Evolutionary conservation across 352 stramenopile genomes (phyloP).

Genomic region (Phytophthora hybrid): DNA sequence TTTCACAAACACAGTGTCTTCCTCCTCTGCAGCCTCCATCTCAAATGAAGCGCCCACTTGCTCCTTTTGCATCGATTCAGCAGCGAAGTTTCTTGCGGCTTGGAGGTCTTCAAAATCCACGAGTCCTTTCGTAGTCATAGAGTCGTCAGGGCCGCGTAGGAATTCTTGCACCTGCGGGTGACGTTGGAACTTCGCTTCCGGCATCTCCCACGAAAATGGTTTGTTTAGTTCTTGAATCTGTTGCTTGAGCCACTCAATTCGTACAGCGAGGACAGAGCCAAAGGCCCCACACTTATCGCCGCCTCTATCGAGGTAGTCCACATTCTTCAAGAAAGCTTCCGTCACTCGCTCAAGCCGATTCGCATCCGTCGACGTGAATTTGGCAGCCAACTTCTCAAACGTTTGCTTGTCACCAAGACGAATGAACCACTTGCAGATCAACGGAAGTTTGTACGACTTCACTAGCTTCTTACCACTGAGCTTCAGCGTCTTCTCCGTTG

Average conservation of each 20-base stretch:
- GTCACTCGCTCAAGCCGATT: background rate
- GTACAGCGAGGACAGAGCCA: background rate
- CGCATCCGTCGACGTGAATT: background rate
- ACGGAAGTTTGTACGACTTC: background rate
- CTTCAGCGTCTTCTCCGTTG: background rate
- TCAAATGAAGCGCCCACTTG: background rate
- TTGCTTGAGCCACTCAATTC: conserved; percentile 23
- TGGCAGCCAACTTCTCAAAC: background rate
- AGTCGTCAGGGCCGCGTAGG: conserved; percentile 17
- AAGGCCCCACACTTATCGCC: background rate
- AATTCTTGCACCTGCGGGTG: conserved; percentile 21
- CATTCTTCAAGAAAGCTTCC: background rate
- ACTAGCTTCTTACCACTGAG: background rate
- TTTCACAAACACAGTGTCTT: background rate
- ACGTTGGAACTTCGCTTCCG: background rate
- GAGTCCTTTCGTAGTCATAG: conserved; percentile 15
- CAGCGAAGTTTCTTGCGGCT: conserved; percentile 14
- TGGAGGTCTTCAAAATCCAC: background rate
- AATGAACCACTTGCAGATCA: background rate
- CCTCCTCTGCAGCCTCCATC: background rate
- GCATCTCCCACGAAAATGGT: conserved; percentile 36
- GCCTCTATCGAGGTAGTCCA: background rate
- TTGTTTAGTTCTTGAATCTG: conserved; percentile 3
- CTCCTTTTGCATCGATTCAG: background rate
- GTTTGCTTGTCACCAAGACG: background rate